Conservation (phyloP, 164 flowering plant genomes). For the Malania oleifera region DNA sequence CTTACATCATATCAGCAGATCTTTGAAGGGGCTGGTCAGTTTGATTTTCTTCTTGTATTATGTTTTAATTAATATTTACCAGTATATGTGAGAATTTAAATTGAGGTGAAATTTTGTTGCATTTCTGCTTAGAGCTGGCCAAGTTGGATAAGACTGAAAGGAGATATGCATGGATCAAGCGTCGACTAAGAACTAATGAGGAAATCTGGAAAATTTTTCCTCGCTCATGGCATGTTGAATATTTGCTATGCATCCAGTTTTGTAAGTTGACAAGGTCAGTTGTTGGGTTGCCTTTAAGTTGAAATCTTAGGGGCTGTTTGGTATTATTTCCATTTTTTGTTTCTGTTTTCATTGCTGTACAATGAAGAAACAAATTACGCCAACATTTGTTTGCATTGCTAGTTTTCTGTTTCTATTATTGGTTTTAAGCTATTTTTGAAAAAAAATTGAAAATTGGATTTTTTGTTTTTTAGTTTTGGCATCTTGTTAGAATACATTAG, state of each 20-base stretch:
- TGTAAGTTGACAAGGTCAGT: conserved; percentile 92
- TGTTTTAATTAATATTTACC: conserved; percentile 1
- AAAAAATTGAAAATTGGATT: no score
- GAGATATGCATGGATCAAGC: conserved; percentile 99
- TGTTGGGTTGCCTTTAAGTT: conserved; percentile 2
- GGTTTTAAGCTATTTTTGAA: no score
- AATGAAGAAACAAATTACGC: no score
- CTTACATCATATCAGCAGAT: conserved; percentile 94
- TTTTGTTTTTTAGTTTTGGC: no score
- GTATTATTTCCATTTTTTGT: no score
- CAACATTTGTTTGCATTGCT: no score
- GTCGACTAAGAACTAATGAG: conserved; percentile 90
- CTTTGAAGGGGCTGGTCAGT: conserved; percentile 98
- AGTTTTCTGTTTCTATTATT: no score
- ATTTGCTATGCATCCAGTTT: conserved; percentile 91
- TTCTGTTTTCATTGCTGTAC: no score
- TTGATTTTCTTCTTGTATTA: conserved; percentile 1
- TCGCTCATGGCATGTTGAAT: conserved; percentile 85
- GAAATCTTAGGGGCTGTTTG: no score
- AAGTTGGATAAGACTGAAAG: conserved; percentile 93
- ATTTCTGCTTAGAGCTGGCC: conserved; percentile 61
- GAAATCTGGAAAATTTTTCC: conserved; percentile 98
- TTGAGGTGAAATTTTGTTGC: conserved; percentile 4
- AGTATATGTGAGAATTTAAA: not conserved
- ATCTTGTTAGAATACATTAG: no score